Base-by-base conservation (phyloP, 2,329 filamentous ascomycete genomes). In the Claviceps paspali region DNA sequence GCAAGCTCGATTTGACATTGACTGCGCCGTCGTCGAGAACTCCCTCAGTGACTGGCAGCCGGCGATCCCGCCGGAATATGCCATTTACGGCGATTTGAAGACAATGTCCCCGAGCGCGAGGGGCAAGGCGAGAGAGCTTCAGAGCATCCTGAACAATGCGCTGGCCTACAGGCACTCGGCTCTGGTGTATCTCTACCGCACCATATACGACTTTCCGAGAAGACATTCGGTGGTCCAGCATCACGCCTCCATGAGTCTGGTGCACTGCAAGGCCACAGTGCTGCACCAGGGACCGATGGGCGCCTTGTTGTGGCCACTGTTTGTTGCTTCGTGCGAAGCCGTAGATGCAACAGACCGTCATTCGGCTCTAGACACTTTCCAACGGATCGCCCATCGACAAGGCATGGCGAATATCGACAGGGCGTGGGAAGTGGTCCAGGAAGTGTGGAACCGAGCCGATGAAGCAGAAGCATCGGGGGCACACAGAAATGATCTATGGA, bases 331-430 rank as follows among this genome's bases (percentile, higher is more conserved):
- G 1, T 77, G 73, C 48, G 75, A 79, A 50, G 74, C 73, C 1
- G 55, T 61, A 7, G 59, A 51, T 12, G 46, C 52, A 1, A 58
- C 56, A 7, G 73, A 79, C 48, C 58, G 73, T 12, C 59, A 57
- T 5, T 53, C 72, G 14, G 70, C 73, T 4, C 52, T 60, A 19
- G 57, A 59, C 38, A 60, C 69, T 0, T 78, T 79, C 46, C 50
- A 54, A 4, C 67, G 65, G 5, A 61, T 76, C 7, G 66, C 70
- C 40, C 62, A 58, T 37, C 57, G 73, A 14, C 76, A 79, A 50
- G 73, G 75, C 15, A 79, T 79, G 75, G 66, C 65, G 14, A 80
- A 79, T 46, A 78, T 79, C 40, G 64, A 65, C 43, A 62, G 71
- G 42, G 68, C 73, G 3, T 76, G 73, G 70, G 62, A 62, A 10